Base-by-base conservation (phyloP, 2,329 filamentous ascomycete genomes). In the Xylaria sp. region DNA sequence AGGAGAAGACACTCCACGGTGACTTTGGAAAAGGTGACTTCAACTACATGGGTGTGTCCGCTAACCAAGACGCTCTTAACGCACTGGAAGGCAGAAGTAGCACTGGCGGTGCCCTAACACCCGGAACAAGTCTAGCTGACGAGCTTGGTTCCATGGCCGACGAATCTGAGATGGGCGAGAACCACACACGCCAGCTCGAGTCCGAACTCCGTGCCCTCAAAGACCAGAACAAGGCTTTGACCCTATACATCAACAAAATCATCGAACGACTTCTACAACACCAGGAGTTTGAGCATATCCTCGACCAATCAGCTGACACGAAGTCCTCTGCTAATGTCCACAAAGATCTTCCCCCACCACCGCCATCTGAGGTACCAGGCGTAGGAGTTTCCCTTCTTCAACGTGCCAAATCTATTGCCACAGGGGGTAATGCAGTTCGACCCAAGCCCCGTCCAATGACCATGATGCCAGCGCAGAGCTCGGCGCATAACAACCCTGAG, bases 161-260 rank as follows among this genome's bases (percentile, higher is more conserved):
- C 64, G 84, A 84, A 48, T 84, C 84, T 4, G 85, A 84, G 61
- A 83, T 84, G 10, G 89, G 90, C 70, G 87, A 86, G 51, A 90
- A 92, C 82, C 83, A 72, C 87, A 90, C 64, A 82, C 91, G 91
- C 75, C 89, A 89, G 61, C 84, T 96, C 13, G 94, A 98, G 78
- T 82, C 85, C 12, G 95, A 98, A 75, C 81, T 96, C 73, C 93
- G 92, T 80, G 86, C 88, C 9, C 84, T 93, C 75, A 95, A 93
- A 82, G 95, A 97, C 79, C 91, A 97, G 84, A 98, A 99, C 85
- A 98, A 98, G 84, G 96, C 96, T 35, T 85, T 99, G 75, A 97
- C 94, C 27, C 85, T 98, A 72, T 99, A 99, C 84, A 98, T 99
- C 84, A 97, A 98, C 87, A 97, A 96, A 83, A 98, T 99, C 80